A percentile compares a stretch with the other conserved stretches of the same genome.
These are phyloP conservation scores for Tolypocladium cylindrosporum DNA, from an alignment of 2,329 filamentous ascomycete genomes.

Conservation along the genomic window DNA sequence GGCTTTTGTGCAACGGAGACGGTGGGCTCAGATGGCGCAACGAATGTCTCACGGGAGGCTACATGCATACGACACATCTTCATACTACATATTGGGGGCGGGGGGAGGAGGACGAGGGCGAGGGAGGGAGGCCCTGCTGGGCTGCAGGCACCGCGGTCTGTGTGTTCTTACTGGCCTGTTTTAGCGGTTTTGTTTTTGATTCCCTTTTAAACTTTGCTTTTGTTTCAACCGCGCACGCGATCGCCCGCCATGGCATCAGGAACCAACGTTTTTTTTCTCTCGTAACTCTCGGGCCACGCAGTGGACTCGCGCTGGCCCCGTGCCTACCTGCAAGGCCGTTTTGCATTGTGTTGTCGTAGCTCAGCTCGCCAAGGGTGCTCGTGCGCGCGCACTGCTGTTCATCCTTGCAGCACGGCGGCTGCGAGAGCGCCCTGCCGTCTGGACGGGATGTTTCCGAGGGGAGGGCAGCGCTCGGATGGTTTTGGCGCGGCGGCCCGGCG, in stretches of 20 bases:
- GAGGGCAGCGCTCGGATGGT: neutral
- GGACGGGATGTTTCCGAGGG: neutral
- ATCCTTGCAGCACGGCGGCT: neutral
- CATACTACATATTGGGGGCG: neutral
- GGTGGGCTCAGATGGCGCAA: neutral
- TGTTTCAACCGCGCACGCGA: neutral
- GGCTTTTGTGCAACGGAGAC: neutral
- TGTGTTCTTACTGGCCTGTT: neutral
- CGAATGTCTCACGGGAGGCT: neutral
- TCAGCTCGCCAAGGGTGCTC: neutral
- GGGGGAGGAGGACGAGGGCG: neutral
- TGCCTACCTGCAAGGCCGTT: neutral
- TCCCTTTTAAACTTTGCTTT: neutral
- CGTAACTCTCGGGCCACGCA: neutral
- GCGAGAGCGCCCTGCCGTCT: neutral
- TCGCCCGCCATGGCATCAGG: neutral
- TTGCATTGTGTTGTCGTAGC: neutral
- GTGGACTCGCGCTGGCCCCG: neutral
- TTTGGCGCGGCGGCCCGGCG: neutral
- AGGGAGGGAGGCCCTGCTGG: neutral
- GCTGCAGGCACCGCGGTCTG: neutral
- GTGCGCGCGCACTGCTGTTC: neutral
- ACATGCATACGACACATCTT: neutral
- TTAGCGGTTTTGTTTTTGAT: neutral
- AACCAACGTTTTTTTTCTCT: neutral